Evolutionary conservation across 306 rosid species (phyloP).

Genomic region (Lathyrus tuberosus): DNA sequence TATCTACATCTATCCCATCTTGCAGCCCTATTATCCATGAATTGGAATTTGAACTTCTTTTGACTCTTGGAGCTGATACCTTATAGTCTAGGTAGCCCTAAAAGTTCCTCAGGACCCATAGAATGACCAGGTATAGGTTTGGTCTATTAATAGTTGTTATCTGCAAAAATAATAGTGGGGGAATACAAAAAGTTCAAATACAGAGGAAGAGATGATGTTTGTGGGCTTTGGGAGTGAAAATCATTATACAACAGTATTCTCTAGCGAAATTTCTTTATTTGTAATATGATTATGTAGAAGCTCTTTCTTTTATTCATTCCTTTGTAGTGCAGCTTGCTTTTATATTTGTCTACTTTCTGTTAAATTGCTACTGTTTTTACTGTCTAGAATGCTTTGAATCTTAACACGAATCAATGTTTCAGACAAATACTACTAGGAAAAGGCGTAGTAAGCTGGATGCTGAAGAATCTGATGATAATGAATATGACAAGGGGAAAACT

Average conservation of each 20-base stretch:
- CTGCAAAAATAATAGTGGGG: neutral
- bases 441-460: constrained; percentile 83
- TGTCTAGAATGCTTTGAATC: constrained; percentile 29
- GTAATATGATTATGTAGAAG: neutral
- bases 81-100: neutral
- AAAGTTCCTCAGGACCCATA: neutral
- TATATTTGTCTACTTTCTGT: constrained; percentile 19
- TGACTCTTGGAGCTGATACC: no score
- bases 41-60: no score
- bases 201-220: neutral
- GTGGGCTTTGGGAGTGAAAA: constrained; percentile 24
- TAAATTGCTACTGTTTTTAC: constrained; percentile 21
- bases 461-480: constrained; percentile 91
- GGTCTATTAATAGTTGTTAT: constrained; percentile 10
- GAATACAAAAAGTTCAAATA: neutral
- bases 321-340: constrained; percentile 19
- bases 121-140: neutral
- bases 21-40: no score
- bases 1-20: no score
- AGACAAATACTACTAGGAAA: constrained; percentile 88
- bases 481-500: constrained; percentile 58
- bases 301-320: constrained; percentile 8
- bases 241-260: neutral
- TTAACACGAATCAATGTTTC: constrained; percentile 42
- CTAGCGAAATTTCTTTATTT: constrained; percentile 1